phyloP scores from a whole-genome alignment of 2,329 filamentous ascomycete genomes.

The Fusarium clavum region DNA sequence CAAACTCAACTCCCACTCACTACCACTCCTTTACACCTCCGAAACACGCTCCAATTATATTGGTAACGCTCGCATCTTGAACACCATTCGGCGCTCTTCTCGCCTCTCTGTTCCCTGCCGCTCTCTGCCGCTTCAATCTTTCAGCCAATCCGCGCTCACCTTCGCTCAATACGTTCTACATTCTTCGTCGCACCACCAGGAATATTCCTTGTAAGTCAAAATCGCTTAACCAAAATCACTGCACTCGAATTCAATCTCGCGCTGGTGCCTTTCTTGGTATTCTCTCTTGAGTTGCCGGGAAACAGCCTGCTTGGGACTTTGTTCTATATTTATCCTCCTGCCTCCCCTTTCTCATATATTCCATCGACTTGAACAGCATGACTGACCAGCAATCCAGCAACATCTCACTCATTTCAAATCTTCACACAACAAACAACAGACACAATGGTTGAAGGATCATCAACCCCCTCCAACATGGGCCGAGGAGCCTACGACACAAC shows the following conservation, averaged over 20 bases:
- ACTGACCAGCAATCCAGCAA: slow-evolving; percentile 33
- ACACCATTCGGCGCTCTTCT: slow-evolving; percentile 49
- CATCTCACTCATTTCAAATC: slow-evolving; percentile 16
- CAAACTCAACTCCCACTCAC: slow-evolving; percentile 41
- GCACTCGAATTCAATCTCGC: slow-evolving; percentile 9
- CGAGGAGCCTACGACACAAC: slow-evolving; percentile 65
- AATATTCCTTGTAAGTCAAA: slow-evolving; percentile 51
- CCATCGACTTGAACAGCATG: not conserved
- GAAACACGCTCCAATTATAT: slow-evolving; percentile 50
- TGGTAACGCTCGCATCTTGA: slow-evolving; percentile 51
- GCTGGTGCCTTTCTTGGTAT: slow-evolving; percentile 12
- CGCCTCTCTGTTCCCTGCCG: slow-evolving; percentile 37
- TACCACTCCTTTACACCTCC: slow-evolving; percentile 43
- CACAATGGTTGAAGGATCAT: slow-evolving; percentile 54
- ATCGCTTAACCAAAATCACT: slow-evolving; percentile 45
- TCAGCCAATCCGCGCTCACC: slow-evolving; percentile 40
- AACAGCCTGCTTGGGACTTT: not conserved
- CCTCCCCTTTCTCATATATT: not conserved
- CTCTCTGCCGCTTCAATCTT: slow-evolving; percentile 27
- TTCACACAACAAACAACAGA: slow-evolving; percentile 38
- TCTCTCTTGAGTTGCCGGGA: slow-evolving; percentile 4
- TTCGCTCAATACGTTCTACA: slow-evolving; percentile 30
- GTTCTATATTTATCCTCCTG: slow-evolving; percentile 5
- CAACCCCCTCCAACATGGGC: slow-evolving; percentile 59
- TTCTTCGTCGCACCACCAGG: slow-evolving; percentile 48